A percentile compares a stretch with the other conserved stretches of the same genome.
Evolutionary conservation across 2,329 filamentous ascomycete species (phyloP).

Genomic region (Curvularia sp.): DNA sequence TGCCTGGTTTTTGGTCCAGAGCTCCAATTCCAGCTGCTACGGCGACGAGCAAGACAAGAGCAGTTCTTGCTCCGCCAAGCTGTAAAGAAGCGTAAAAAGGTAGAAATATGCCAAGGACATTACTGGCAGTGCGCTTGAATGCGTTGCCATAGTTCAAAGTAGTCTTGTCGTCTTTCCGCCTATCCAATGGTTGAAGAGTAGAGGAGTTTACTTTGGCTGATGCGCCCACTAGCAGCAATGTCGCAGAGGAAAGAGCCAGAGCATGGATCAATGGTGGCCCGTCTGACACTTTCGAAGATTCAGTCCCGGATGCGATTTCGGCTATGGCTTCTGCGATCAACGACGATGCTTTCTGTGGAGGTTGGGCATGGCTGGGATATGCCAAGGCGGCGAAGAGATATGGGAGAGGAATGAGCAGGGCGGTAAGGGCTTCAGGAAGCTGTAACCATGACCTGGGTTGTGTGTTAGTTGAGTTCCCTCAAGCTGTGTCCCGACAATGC

Average conservation of each 20-base stretch:
- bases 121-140: conserved; percentile 39
- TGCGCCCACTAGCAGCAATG: conserved; percentile 54
- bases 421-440: conserved; percentile 58
- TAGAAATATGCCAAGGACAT: conserved; percentile 54
- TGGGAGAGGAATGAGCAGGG: conserved; percentile 58
- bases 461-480: conserved; percentile 8
- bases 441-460: conserved; percentile 41
- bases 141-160: conserved; percentile 17
- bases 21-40: conserved; percentile 54
- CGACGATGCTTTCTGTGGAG: conserved; percentile 26
- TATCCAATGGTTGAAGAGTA: conserved; percentile 42
- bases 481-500: conserved; percentile 4
- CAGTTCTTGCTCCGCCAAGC: conserved; percentile 62
- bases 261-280: conserved; percentile 52
- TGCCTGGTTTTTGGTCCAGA: conserved; percentile 41
- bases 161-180: conserved; percentile 41
- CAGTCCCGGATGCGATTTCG: conserved; percentile 21
- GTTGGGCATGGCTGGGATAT: conserved; percentile 43
- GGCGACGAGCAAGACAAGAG: conserved; percentile 58
- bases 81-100: conserved; percentile 65
- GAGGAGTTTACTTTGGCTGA: conserved; percentile 45
- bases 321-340: conserved; percentile 35
- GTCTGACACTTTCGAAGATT: conserved; percentile 15
- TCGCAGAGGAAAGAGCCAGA: conserved; percentile 55
- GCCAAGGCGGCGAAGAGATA: conserved; percentile 57